Evolutionary conservation across 192 early-diverging fungal species (phyloP), one percentile per base, ranked within the genome.

Genomic region (Backusella mclennaniae): DNA sequence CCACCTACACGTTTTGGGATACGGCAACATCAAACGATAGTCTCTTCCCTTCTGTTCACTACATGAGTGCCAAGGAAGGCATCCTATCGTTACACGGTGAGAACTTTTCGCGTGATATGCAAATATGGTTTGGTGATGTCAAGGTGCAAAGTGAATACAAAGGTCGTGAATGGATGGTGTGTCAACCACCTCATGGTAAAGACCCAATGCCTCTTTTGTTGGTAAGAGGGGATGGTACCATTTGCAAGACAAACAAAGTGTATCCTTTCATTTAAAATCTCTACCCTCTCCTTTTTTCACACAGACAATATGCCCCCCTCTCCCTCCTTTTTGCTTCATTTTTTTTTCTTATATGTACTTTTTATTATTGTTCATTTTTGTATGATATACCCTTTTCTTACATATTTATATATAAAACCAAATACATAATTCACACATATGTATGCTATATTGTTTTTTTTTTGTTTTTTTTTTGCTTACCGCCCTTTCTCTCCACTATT

Each of bases 101-200:
- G n/a, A 92, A 92, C 52, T 93, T 93, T 71, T 78, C 88, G 0
- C 87, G 89, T 0, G 91, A 93, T 73, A 80, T 95, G 77, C 88
- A 85, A 4, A 90, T 95, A 26, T 86, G 88, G 85, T 95, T 95
- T 77, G 93, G 90, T 38, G 90, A 90, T 67, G 78, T 86, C 53
- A 87, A 88, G 70, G 79, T 85, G 2, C 76, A 81, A 41, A 83
- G 79, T 0, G 89, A 90, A 26, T 85, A 82, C 69, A 78, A 84
- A 26, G 86, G 83, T 11, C 76, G 84, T 11, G 89, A 90, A 66
- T 72, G 78, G 15, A 23, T 88, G 9, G 73, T 85, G 3, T 85
- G 82, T 21, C 77, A 79, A 33, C 87, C 89, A 6, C n/a, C 59
- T 66, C 76, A 39, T 39, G 63, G 15, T 69, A 78, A 8, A 17